A percentile compares a stretch with the other conserved stretches of the same genome.
phyloP scores from a whole-genome alignment of 257 asterid species.

The Leptodermis oblonga region DNA sequence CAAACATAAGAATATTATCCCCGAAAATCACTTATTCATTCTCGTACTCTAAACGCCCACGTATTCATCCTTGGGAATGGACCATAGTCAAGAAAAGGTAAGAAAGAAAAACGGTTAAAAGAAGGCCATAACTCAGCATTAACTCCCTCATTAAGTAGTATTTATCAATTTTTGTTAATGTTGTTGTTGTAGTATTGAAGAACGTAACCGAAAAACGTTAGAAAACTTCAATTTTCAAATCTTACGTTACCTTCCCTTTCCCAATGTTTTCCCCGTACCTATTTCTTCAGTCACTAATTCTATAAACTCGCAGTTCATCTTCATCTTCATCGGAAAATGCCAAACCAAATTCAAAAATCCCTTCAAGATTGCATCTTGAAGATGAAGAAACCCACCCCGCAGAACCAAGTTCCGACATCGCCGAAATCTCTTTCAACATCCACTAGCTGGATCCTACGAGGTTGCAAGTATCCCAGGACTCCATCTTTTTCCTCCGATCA shows the following conservation, averaged over 20 bases:
- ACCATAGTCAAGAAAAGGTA: background rate
- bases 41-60: too few species aligned
- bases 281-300: background rate
- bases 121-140: background rate
- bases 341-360: conserved; percentile 53
- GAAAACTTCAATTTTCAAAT: background rate
- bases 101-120: background rate
- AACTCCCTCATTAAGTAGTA: conserved; percentile 1
- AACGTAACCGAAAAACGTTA: background rate
- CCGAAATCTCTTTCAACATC: conserved; percentile 26
- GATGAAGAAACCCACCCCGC: conserved; percentile 36
- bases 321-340: conserved; percentile 30
- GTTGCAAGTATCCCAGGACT: conserved; percentile 52
- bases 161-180: background rate
- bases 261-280: background rate
- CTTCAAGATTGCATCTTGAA: conserved; percentile 49
- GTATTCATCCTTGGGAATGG: background rate
- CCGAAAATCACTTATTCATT: too few species aligned
- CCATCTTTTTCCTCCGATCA: conserved; percentile 33
- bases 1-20: too few species aligned
- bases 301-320: background rate
- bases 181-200: background rate
- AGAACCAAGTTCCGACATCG: conserved; percentile 16
- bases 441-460: conserved; percentile 30
- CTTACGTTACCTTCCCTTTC: conserved; percentile 12